Evolutionary conservation across 2,329 filamentous ascomycete genomes (phyloP).

Genomic region (Fusarium kyushuense): DNA sequence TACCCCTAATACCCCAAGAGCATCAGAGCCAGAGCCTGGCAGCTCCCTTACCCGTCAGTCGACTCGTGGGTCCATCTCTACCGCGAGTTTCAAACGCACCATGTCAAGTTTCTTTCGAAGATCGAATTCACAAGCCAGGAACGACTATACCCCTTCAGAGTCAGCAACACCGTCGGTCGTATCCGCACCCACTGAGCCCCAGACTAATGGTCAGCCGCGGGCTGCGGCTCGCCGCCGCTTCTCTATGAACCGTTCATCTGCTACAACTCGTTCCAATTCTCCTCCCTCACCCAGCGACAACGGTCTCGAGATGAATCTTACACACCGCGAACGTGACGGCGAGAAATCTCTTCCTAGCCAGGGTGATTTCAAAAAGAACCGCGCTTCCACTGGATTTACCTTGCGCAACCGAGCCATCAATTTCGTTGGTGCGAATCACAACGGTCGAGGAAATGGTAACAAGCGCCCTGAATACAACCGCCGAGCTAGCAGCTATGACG

Average conservation of each 20-base stretch:
- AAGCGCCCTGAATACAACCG: conserved; percentile 45
- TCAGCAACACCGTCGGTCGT: conserved; percentile 45
- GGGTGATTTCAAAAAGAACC: conserved; percentile 64
- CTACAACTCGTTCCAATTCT: conserved; percentile 61
- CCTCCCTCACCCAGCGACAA: conserved; percentile 63
- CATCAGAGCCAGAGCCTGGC: conserved; percentile 45
- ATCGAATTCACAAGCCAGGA: conserved; percentile 53
- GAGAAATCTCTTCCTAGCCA: conserved; percentile 55
- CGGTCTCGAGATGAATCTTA: conserved; percentile 57
- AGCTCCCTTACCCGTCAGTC: conserved; percentile 55
- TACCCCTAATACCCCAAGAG: conserved; percentile 40
- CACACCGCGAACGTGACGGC: conserved; percentile 40
- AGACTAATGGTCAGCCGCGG: conserved; percentile 49
- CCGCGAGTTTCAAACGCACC: conserved; percentile 61
- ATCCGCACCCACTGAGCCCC: conserved; percentile 44
- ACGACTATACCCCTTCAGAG: conserved; percentile 40
- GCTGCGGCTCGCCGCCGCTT: conserved; percentile 54
- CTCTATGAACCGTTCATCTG: conserved; percentile 61
- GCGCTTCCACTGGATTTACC: conserved; percentile 63
- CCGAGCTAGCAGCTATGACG: conserved; percentile 65
- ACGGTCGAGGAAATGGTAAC: conserved; percentile 34
- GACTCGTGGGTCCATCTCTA: conserved; percentile 58
- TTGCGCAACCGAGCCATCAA: conserved; percentile 63
- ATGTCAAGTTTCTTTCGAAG: conserved; percentile 64
- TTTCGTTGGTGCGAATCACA: conserved; percentile 54